Evolutionary conservation across 371 early-diverging fungal genomes (phyloP).

Genomic region (Mucor velutinosus): DNA sequence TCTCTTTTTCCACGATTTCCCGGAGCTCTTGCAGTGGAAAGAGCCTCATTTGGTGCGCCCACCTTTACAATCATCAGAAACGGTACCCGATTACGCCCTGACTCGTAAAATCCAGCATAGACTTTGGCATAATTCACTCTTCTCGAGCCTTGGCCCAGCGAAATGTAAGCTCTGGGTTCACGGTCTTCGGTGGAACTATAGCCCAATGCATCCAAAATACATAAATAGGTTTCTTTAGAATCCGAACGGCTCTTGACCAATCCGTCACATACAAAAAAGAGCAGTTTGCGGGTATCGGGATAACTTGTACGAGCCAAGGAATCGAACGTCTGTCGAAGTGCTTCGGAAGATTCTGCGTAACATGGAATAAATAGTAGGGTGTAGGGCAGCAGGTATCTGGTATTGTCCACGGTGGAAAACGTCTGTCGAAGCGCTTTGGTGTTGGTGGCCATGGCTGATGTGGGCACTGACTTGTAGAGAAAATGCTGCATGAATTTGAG

Average conservation of each 20-base stretch:
- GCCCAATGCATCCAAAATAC: slow-evolving; percentile 45
- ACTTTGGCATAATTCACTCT: slow-evolving; percentile 48
- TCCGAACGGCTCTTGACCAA: slow-evolving; percentile 25
- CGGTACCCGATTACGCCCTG: slow-evolving; percentile 49
- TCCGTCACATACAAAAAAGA: slow-evolving; percentile 58
- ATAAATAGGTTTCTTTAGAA: slow-evolving; percentile 38
- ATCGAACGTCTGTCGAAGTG: slow-evolving; percentile 48
- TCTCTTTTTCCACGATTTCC: slow-evolving; percentile 56
- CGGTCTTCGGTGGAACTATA: slow-evolving; percentile 47
- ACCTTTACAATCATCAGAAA: slow-evolving; percentile 48
- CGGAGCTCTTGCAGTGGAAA: slow-evolving; percentile 12
- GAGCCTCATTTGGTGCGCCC: slow-evolving; percentile 30
- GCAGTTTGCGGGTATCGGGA: slow-evolving; percentile 47
- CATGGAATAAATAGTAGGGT: slow-evolving; percentile 47
- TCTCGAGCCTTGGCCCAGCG: slow-evolving; percentile 38
- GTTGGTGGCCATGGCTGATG: not conserved
- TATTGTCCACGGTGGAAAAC: not conserved
- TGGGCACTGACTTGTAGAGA: slow-evolving; percentile 9
- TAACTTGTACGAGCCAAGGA: slow-evolving; percentile 52
- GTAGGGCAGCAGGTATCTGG: slow-evolving; percentile 22
- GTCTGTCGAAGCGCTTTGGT: not conserved
- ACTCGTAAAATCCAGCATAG: slow-evolving; percentile 51
- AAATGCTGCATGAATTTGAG: slow-evolving; percentile 37
- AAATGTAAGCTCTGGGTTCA: slow-evolving; percentile 40
- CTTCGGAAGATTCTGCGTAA: slow-evolving; percentile 39